phyloP scores from a whole-genome alignment of 2,329 filamentous ascomycete species.

The Aureobasidium sp. region DNA sequence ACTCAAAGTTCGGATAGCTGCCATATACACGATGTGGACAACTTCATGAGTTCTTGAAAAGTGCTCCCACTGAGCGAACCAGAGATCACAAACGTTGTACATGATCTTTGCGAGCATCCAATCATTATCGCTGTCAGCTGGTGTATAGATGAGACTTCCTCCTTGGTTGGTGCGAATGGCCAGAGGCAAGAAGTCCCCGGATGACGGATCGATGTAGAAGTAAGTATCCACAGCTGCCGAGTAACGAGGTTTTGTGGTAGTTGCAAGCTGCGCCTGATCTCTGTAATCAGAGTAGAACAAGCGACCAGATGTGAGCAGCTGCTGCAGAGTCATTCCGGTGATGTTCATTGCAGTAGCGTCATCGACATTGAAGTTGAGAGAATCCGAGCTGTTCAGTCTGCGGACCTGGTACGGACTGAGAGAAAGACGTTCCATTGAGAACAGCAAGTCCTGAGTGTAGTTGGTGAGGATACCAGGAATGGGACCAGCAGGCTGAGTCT shows the following conservation, averaged over 20 bases:
- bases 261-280: background rate
- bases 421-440: conserved; percentile 1
- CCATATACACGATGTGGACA: background rate
- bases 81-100: background rate
- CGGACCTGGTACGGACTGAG: background rate
- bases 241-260: background rate
- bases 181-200: background rate
- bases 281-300: background rate
- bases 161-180: background rate
- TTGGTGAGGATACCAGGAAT: background rate
- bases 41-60: background rate
- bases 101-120: conserved; percentile 3
- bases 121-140: background rate
- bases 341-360: background rate
- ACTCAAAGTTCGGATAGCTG: background rate
- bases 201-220: background rate
- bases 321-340: background rate
- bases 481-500: background rate
- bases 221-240: background rate
- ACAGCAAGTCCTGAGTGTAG: background rate
- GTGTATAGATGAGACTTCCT: background rate
- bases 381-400: background rate
- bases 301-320: background rate
- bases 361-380: conserved; percentile 1
- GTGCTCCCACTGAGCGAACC: conserved; percentile 3